phyloP scores from a whole-genome alignment of 2,329 filamentous ascomycete genomes.

The Colletotrichum shisoi region DNA sequence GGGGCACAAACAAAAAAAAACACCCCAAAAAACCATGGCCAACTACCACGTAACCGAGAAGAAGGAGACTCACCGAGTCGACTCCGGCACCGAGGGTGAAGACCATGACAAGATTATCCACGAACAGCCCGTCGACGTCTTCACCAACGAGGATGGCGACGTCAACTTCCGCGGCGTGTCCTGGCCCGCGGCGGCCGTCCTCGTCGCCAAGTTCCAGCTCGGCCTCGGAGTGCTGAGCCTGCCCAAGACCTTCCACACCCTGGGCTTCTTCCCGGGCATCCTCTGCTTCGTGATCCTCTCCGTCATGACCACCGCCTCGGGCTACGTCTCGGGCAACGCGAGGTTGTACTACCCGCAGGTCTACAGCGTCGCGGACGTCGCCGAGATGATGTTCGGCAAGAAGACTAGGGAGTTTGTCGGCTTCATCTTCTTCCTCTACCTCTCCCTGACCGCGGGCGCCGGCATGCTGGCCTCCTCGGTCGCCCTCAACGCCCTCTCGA shows the following conservation, averaged over 20 bases:
- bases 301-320: neutral
- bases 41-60: too few relatives aligned
- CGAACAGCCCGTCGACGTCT: conserved; percentile 41
- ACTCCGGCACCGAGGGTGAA: too few relatives aligned
- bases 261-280: conserved; percentile 49
- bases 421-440: conserved; percentile 46
- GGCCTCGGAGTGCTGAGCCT: conserved; percentile 43
- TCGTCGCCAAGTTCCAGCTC: conserved; percentile 51
- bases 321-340: too few relatives aligned
- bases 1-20: too few relatives aligned
- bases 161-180: conserved; percentile 47
- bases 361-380: too few relatives aligned
- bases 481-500: conserved; percentile 44
- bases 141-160: conserved; percentile 42
- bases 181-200: conserved; percentile 52
- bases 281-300: conserved; percentile 45
- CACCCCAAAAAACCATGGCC: too few relatives aligned
- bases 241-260: conserved; percentile 37
- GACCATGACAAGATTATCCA: too few relatives aligned
- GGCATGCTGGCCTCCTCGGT: conserved; percentile 41
- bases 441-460: conserved; percentile 42
- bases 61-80: too few relatives aligned
- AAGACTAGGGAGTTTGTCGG: conserved; percentile 53
- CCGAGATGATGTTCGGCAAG: neutral
- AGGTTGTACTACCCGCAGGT: too few relatives aligned